Evolutionary conservation across 176 grass and related monocot genomes (phyloP).

Genomic region (Secale cereale): DNA sequence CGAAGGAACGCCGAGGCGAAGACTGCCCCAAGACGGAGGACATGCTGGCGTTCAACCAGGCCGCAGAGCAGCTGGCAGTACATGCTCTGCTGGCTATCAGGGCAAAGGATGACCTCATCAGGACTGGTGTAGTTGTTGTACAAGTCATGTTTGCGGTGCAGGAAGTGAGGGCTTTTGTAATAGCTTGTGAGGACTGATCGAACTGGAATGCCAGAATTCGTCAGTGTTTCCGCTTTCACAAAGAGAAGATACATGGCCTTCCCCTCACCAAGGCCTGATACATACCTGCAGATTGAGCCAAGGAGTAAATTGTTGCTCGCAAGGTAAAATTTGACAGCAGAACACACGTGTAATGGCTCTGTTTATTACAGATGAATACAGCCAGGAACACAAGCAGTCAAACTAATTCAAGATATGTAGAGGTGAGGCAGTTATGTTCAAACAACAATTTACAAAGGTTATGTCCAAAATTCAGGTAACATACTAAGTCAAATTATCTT

Average conservation of each 20-base stretch:
- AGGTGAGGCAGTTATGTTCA: not conserved
- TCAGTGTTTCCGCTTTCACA: conserved; percentile 64
- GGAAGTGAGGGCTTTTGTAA: conserved; percentile 74
- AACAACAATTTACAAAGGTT: not conserved
- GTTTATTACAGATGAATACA: conserved; percentile 1
- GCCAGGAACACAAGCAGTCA: not conserved
- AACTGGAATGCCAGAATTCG: conserved; percentile 52
- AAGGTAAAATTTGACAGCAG: not conserved
- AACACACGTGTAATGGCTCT: not conserved
- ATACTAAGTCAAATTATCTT: not conserved
- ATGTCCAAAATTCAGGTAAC: conserved; percentile 3
- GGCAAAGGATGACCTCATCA: conserved; percentile 64
- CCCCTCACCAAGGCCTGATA: conserved; percentile 48
- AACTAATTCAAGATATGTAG: not conserved
- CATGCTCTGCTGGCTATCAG: conserved; percentile 76
- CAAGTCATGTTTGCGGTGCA: conserved; percentile 35
- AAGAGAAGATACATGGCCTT: conserved; percentile 87
- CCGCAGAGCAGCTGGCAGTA: conserved; percentile 76
- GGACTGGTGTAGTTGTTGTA: conserved; percentile 76
- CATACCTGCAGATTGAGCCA: conserved; percentile 42
- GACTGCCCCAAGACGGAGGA: conserved; percentile 63
- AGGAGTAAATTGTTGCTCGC: not conserved
- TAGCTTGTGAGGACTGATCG: conserved; percentile 80
- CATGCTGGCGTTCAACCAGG: conserved; percentile 51
- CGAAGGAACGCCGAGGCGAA: conserved; percentile 72